A percentile compares a stretch with the other conserved stretches of the same genome.
phyloP scores from a whole-genome alignment of 2,329 filamentous ascomycete species.

The Chrysosporium keratinophilum region DNA sequence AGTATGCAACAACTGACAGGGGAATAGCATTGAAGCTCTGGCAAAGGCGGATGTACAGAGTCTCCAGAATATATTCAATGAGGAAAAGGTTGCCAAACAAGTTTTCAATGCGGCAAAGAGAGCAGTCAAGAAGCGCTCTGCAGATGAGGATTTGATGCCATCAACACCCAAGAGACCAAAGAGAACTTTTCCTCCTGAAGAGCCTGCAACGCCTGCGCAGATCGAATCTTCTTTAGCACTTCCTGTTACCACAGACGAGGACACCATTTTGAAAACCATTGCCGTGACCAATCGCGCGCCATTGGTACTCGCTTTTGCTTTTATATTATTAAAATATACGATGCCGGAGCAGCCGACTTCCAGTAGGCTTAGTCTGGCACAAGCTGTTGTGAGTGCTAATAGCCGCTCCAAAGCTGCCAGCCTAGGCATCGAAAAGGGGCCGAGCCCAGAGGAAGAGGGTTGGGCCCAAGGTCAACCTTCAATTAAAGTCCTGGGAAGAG shows the following conservation, averaged over 20 bases:
- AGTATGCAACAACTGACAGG: conserved; percentile 1
- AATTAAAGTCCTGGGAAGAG: conserved; percentile 60
- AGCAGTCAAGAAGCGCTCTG: conserved; percentile 45
- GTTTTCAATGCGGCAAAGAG: conserved; percentile 49
- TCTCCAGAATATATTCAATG: conserved; percentile 37
- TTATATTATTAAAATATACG: conserved; percentile 62
- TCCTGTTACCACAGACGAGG: conserved; percentile 36
- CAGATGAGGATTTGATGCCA: conserved; percentile 26
- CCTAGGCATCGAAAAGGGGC: conserved; percentile 58
- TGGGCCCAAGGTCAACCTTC: conserved; percentile 67
- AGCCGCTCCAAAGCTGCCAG: conserved; percentile 65
- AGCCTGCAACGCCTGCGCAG: conserved; percentile 22
- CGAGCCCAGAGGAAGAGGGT: conserved; percentile 57
- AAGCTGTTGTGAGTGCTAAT: conserved; percentile 74
- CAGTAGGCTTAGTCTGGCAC: conserved; percentile 70
- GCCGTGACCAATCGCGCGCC: conserved; percentile 72
- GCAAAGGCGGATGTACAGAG: conserved; percentile 39
- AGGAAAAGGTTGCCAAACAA: conserved; percentile 48
- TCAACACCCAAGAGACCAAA: conserved; percentile 32
- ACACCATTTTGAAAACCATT: conserved; percentile 46
- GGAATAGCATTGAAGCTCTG: conserved; percentile 36
- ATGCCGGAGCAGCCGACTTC: conserved; percentile 79
- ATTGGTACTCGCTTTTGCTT: conserved; percentile 68
- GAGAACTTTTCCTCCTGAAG: conserved; percentile 9
- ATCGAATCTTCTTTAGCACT: conserved; percentile 29